phyloP scores from a whole-genome alignment of 805 yeast genomes.

The Spathaspora arborariae region DNA sequence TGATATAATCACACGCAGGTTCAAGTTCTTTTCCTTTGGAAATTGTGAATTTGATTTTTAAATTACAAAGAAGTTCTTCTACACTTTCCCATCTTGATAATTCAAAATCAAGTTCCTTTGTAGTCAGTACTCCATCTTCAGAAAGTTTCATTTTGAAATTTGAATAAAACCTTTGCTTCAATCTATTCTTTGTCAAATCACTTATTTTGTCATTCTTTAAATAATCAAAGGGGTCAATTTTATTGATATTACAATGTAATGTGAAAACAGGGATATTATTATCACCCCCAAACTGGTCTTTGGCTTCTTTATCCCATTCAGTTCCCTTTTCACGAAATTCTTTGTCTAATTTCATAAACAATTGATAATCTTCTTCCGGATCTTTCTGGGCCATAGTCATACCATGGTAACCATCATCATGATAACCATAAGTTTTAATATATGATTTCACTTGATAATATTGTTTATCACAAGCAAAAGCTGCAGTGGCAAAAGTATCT shows the following conservation, averaged over 20 bases:
- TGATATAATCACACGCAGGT: conserved; percentile 14
- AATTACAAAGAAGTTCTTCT: conserved; percentile 8
- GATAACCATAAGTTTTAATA: conserved; percentile 14
- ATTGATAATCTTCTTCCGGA: conserved; percentile 22
- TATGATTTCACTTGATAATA: conserved; percentile 16
- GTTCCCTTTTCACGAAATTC: conserved; percentile 1
- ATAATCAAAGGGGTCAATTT: conserved; percentile 12
- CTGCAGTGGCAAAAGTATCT: conserved; percentile 71
- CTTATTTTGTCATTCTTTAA: conserved; percentile 5
- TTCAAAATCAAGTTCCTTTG: conserved; percentile 12
- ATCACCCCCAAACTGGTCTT: conserved; percentile 1
- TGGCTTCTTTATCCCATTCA: conserved; percentile 4
- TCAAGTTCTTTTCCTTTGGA: conserved; percentile 7
- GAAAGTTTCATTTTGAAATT: conserved; percentile 4
- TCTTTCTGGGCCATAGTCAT: conserved; percentile 29
- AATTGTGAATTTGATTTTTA: conserved; percentile 7
- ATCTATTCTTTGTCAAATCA: conserved; percentile 8
- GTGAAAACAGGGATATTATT: conserved; percentile 10
- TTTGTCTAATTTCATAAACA: conserved; percentile 2
- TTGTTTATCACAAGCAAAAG: conserved; percentile 20
- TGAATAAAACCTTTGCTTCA: conserved; percentile 11
- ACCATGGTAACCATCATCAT: conserved; percentile 25
- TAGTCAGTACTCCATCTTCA: not conserved
- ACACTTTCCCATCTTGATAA: conserved; percentile 10
- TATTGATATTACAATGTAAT: conserved; percentile 17